Evolutionary conservation across 2,329 filamentous ascomycete species (phyloP).

Genomic region (Alternaria burnsii): DNA sequence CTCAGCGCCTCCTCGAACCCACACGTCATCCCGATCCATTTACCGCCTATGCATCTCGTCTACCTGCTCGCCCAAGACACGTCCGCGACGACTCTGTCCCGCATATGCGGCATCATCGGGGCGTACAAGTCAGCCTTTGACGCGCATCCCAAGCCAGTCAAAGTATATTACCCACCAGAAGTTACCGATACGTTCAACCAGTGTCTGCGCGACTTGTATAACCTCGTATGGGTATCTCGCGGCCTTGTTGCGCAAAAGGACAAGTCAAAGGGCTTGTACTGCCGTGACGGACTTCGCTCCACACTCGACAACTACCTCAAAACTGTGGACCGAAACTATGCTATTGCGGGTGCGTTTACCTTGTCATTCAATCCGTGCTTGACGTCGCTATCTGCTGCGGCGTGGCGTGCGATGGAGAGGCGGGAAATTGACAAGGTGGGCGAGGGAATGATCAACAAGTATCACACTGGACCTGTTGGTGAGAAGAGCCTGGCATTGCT

Average conservation of each 20-base stretch:
- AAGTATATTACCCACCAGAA: conserved; percentile 45
- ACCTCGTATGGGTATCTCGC: conserved; percentile 79
- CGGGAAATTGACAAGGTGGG: conserved; percentile 48
- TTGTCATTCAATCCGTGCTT: conserved; percentile 58
- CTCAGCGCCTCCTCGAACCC: conserved; percentile 54
- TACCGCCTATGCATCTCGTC: conserved; percentile 72
- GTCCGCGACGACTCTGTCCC: conserved; percentile 70
- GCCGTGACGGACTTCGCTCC: conserved; percentile 57
- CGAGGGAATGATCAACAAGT: conserved; percentile 31
- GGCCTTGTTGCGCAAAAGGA: conserved; percentile 72
- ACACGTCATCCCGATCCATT: conserved; percentile 66
- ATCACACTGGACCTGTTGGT: conserved; percentile 67
- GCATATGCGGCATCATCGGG: conserved; percentile 74
- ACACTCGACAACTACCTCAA: conserved; percentile 55
- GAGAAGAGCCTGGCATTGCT: conserved; percentile 71
- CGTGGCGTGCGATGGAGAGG: conserved; percentile 59
- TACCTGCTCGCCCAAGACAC: conserved; percentile 75
- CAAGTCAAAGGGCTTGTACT: conserved; percentile 65
- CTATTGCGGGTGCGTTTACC: conserved; percentile 55
- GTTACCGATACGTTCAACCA: conserved; percentile 74
- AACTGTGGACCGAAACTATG: conserved; percentile 49
- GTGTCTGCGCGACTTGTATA: conserved; percentile 87
- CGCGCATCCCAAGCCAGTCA: conserved; percentile 59
- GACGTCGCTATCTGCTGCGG: conserved; percentile 57
- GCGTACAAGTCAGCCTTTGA: conserved; percentile 80